Percentiles rank a stretch among this genome's conserved stretches.
phyloP scores from a whole-genome alignment of 345 rosid genomes.

The Orychophragmus violaceus region DNA sequence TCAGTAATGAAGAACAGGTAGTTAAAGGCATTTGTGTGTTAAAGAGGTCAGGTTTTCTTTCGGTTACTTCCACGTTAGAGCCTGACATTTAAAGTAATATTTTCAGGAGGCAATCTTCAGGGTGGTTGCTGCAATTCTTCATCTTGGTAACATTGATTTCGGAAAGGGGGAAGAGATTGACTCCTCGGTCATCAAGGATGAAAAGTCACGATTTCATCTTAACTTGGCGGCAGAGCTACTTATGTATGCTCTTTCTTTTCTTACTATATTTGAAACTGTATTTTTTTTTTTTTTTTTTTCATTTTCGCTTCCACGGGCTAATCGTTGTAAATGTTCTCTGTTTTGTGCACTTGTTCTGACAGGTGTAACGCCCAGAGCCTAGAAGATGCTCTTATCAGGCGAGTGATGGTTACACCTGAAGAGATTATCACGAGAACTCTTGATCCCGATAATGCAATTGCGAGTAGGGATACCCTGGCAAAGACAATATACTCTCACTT shows the following conservation, averaged over 20 bases:
- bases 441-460: conserved; percentile 64
- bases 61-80: conserved; percentile 17
- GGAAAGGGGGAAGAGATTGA: conserved; percentile 73
- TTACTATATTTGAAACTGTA: conserved; percentile 3
- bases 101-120: conserved; percentile 81
- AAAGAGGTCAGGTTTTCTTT: neutral
- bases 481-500: conserved; percentile 81
- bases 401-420: conserved; percentile 93
- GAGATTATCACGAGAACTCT: conserved; percentile 81
- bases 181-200: conserved; percentile 77
- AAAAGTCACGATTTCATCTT: conserved; percentile 67
- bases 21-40: neutral
- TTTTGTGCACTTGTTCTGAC: conserved; percentile 10
- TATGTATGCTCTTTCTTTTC: conserved; percentile 27
- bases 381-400: conserved; percentile 85
- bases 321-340: neutral
- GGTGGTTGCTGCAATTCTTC: conserved; percentile 92
- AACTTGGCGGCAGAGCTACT: conserved; percentile 72
- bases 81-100: conserved; percentile 25
- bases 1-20: conserved; percentile 37
- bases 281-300: neutral
- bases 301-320: neutral
- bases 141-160: conserved; percentile 81
- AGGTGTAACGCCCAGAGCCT: conserved; percentile 80
- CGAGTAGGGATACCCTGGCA: conserved; percentile 84